A percentile compares a stretch with the other conserved stretches of the same genome.
These are phyloP conservation scores for Scheffersomyces quercinus DNA, from an alignment of 1,139 yeast species.

Conservation along the genomic window DNA sequence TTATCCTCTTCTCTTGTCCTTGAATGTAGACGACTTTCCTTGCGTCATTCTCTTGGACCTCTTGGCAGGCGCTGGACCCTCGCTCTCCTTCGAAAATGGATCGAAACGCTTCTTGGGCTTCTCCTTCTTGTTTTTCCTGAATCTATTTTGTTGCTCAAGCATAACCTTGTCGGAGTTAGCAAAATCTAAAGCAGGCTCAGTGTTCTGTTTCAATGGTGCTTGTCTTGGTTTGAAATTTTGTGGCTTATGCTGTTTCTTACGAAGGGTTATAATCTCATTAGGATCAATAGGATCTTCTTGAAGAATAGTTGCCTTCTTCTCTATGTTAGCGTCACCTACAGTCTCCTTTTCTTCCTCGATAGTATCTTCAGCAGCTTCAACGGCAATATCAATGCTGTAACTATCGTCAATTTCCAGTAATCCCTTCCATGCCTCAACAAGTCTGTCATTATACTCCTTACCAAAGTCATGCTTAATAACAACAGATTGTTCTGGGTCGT, in stretches of 20 bases:
- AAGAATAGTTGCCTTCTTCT: slow-evolving; percentile 3
- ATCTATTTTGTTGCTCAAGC: slow-evolving; percentile 23
- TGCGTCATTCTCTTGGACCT: slow-evolving; percentile 36
- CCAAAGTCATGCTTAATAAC: slow-evolving; percentile 20
- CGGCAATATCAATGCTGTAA: slow-evolving; percentile 1
- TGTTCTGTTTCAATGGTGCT: slow-evolving; percentile 10
- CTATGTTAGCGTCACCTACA: slow-evolving; percentile 4
- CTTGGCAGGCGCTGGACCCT: slow-evolving; percentile 55
- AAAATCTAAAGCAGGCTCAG: slow-evolving; percentile 43
- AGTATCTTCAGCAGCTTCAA: slow-evolving; percentile 6
- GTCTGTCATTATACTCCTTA: slow-evolving; percentile 17
- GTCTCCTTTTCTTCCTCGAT: slow-evolving; percentile 8
- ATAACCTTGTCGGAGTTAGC: slow-evolving; percentile 49
- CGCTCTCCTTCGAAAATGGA: slow-evolving; percentile 52
- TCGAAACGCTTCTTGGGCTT: slow-evolving; percentile 56
- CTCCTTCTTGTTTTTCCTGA: slow-evolving; percentile 16
- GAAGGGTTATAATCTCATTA: slow-evolving; percentile 60
- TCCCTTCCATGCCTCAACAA: slow-evolving; percentile 16
- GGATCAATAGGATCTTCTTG: slow-evolving; percentile 19
- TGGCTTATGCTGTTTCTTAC: slow-evolving; percentile 28
- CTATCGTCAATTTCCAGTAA: slow-evolving; percentile 17
- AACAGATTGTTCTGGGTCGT: slow-evolving; percentile 13
- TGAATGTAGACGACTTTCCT: slow-evolving; percentile 54
- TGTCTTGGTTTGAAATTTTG: slow-evolving; percentile 11
- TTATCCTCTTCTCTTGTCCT: slow-evolving; percentile 18